A percentile compares a stretch with the other conserved stretches of the same genome.
These are phyloP conservation scores for Ophiostoma novo-ulmi DNA, from an alignment of 2,329 filamentous ascomycete species.

Conservation along the genomic window DNA sequence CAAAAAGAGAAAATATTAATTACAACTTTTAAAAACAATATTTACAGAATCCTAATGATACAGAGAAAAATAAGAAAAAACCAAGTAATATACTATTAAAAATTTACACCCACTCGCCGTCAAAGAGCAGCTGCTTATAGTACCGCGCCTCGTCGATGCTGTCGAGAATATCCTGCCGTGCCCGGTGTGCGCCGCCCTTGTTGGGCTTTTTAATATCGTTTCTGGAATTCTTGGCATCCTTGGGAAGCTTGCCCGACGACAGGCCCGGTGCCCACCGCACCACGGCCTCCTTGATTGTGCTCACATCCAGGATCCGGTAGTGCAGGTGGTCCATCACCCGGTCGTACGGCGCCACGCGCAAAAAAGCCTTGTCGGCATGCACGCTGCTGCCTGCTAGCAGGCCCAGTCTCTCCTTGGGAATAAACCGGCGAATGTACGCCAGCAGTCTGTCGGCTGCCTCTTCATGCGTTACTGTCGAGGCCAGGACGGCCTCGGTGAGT, in stretches of 20 bases:
- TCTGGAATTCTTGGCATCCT: neutral
- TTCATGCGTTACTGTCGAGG: constrained; percentile 66
- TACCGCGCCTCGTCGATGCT: constrained; percentile 88
- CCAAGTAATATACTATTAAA: neutral
- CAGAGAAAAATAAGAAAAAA: neutral
- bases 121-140: constrained; percentile 54
- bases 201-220: constrained; percentile 24
- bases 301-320: constrained; percentile 89
- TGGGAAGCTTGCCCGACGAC: neutral
- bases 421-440: constrained; percentile 67
- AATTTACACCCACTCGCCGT: constrained; percentile 19
- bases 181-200: constrained; percentile 76
- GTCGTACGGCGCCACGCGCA: constrained; percentile 68
- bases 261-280: constrained; percentile 64
- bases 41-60: neutral
- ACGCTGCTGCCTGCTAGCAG: constrained; percentile 89
- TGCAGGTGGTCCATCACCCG: constrained; percentile 71
- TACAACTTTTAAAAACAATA: neutral
- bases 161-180: constrained; percentile 84
- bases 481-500: constrained; percentile 68
- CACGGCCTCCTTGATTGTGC: constrained; percentile 83
- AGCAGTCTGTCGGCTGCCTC: constrained; percentile 69
- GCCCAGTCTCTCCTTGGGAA: constrained; percentile 61
- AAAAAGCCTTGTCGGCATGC: constrained; percentile 80
- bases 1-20: too few species aligned